Base-by-base conservation (phyloP, 139 green algal genomes). In the Auxenochlorella protothecoides region DNA sequence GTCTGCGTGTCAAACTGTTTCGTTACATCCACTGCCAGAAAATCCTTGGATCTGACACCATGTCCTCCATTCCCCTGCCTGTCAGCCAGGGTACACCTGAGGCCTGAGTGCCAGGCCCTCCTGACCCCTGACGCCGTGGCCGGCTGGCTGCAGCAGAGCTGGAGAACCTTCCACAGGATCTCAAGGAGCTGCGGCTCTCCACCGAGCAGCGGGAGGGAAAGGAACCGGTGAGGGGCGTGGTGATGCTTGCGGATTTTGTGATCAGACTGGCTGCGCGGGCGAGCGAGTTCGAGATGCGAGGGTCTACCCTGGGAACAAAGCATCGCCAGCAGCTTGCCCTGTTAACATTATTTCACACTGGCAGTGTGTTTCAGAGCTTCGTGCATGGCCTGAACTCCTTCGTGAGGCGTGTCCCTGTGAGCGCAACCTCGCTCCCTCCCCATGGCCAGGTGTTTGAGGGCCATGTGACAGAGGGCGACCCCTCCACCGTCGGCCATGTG, bases 381-480 rank as follows among this genome's bases (percentile, higher is more conserved):
- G 5, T n/a, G 44, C 5, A 44, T 4, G 7, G 44, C 59, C 7
- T 3, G 16, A 65, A 5, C 55, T 72, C 4, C 27, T 8, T 3
- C 68, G 44, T 44, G 53, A 44, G 55, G 0, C 12, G 10, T 51
- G 6, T 65, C 64, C 55, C 6, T 14, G 13, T 67, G 57, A 59
- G 16, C 68, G 27, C 27, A 44, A 44, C 8, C 59, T 53, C 68
- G 15, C 54, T 6, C 60, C 15, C 14, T 71, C 9, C 59, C 6
- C 12, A 14, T 44, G 6, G n/a, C 55, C 78, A 90, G 83, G 77
- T 88, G 55, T 90, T 85, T 68, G 84, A 93, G 68, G 88, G 85
- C 0, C 72, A 76, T 5, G 81, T 92, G 2, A 85, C 88, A 53
- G 81, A 89, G 51, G 87, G 88, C 5, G 85, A 91, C 71, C 78